Percentiles rank a stretch among this genome's conserved stretches.
phyloP scores from a whole-genome alignment of 2,329 filamentous ascomycete species.

The Paecilomyces variotii region DNA sequence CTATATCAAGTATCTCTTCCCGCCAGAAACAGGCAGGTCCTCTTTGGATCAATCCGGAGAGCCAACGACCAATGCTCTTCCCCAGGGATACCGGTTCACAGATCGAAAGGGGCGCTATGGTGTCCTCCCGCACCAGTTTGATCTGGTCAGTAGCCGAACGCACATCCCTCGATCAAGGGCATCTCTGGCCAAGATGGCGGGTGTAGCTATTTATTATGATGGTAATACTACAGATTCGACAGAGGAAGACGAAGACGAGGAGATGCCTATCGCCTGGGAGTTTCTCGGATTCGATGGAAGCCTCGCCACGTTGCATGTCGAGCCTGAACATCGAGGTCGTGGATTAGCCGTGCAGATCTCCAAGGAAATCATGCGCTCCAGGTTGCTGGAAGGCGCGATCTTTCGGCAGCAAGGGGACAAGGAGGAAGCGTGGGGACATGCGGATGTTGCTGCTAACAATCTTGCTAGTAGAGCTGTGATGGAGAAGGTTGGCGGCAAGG shows the following conservation, averaged over 20 bases:
- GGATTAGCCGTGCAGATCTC: slow-evolving; percentile 27
- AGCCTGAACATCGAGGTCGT: slow-evolving; percentile 32
- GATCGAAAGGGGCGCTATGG: slow-evolving; percentile 17
- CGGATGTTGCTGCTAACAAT: slow-evolving; percentile 30
- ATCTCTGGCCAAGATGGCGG: slow-evolving; percentile 23
- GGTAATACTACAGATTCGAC: background rate
- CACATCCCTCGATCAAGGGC: slow-evolving; percentile 28
- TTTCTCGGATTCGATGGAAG: slow-evolving; percentile 32
- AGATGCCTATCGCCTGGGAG: slow-evolving; percentile 32
- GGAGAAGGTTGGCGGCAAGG: slow-evolving; percentile 35
- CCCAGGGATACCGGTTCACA: slow-evolving; percentile 23
- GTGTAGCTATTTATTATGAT: slow-evolving; percentile 26
- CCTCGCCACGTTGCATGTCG: slow-evolving; percentile 32
- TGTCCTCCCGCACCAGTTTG: slow-evolving; percentile 22
- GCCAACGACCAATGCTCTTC: slow-evolving; percentile 10
- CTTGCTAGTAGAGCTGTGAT: slow-evolving; percentile 33
- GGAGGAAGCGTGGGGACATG: slow-evolving; percentile 24
- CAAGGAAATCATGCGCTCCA: slow-evolving; percentile 24
- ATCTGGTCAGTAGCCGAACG: slow-evolving; percentile 32
- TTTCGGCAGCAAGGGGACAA: slow-evolving; percentile 10
- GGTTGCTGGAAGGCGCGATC: slow-evolving; percentile 14
- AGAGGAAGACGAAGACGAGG: slow-evolving; percentile 5
- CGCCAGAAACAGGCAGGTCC: slow-evolving; percentile 8
- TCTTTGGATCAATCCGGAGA: background rate
- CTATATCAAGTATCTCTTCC: slow-evolving; percentile 33